Evolutionary conservation across 345 rosid species (phyloP), one percentile per base, ranked within the genome.

Genomic region (Aethionema arabicum): DNA sequence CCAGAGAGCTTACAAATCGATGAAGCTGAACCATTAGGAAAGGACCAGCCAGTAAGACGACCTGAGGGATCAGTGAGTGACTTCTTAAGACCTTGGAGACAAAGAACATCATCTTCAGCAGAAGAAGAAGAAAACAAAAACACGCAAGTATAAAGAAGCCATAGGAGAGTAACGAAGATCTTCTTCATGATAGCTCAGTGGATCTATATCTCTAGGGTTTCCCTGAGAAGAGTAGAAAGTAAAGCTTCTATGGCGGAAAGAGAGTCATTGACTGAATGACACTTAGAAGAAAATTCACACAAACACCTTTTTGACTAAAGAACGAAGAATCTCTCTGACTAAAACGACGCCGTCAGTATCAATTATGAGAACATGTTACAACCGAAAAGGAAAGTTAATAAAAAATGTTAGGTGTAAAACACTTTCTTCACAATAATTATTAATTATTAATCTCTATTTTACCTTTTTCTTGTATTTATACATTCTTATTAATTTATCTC

Each of bases 1-100:
- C 98, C 96, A 3, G 72, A 78, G 69, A 88, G 83, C 38, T 75
- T 75, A 72, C 98, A 91, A 8, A 91, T 48, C 53, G 81, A 79
- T 0, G 73, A 84, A 38, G 73, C 59, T 4, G 91, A 66, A 4
- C 71, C 44, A 80, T 80, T 85, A 31, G 75, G 40, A 74, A 82
- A 77, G 39, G 71, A 59, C 91, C 91, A 85, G 29, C 47, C 0
- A 16, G 35, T 10, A 38, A 85, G 77, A 13, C 52, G 35, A 10
- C 46, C 30, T 0, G 46, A 36, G 5, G 91, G 83, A 59, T 76
- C 91, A 8, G 13, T 40, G 36, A 85, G 77, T 13, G 85, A 76
- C 3, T 27, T 38, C 68, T 85, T 74, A 40, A 85, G 41, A 39
- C 87, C 87, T 74, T 80, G 68, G 0, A 85, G 76, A 60, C 91